These are phyloP conservation scores for Phytophthora tubulina DNA, from an alignment of 352 stramenopile species.

Conservation along the genomic window DNA sequence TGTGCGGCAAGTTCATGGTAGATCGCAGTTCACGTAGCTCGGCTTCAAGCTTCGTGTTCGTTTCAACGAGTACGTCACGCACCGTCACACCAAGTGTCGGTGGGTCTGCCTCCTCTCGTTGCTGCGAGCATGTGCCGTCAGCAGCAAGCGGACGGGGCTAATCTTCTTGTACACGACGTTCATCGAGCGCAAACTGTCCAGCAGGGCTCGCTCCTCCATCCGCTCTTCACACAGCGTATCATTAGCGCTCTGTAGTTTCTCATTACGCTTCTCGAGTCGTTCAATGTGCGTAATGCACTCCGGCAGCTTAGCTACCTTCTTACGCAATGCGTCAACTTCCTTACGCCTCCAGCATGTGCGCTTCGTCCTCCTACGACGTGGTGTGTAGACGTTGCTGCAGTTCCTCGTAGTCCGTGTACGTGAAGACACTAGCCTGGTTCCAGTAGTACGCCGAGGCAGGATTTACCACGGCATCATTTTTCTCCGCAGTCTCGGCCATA, in stretches of 20 bases:
- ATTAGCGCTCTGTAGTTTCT: slow-evolving; percentile 65
- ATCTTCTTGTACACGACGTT: slow-evolving; percentile 83
- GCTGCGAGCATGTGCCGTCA: slow-evolving; percentile 36
- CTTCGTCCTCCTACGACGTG: slow-evolving; percentile 57
- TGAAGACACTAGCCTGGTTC: slow-evolving; percentile 67
- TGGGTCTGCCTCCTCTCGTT: slow-evolving; percentile 28
- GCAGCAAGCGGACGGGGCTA: slow-evolving; percentile 56
- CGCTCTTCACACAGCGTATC: slow-evolving; percentile 70
- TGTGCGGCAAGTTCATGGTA: slow-evolving; percentile 38
- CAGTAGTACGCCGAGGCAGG: slow-evolving; percentile 66
- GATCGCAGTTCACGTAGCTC: slow-evolving; percentile 52
- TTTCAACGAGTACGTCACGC: slow-evolving; percentile 63
- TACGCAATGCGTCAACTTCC: slow-evolving; percentile 57
- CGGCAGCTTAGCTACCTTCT: slow-evolving; percentile 48
- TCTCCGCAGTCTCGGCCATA: slow-evolving; percentile 19
- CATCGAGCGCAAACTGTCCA: slow-evolving; percentile 74
- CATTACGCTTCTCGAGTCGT: slow-evolving; percentile 64
- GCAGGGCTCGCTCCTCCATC: slow-evolving; percentile 66
- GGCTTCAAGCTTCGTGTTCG: slow-evolving; percentile 61
- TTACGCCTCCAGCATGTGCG: slow-evolving; percentile 55
- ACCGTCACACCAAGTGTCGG: slow-evolving; percentile 49
- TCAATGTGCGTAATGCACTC: slow-evolving; percentile 58
- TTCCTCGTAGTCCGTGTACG: slow-evolving; percentile 63
- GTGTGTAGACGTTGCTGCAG: slow-evolving; percentile 54
- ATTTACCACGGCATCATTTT: slow-evolving; percentile 45